These are phyloP conservation scores for Quercus phellos DNA, from an alignment of 331 rosid genomes.

Conservation along the genomic window DNA sequence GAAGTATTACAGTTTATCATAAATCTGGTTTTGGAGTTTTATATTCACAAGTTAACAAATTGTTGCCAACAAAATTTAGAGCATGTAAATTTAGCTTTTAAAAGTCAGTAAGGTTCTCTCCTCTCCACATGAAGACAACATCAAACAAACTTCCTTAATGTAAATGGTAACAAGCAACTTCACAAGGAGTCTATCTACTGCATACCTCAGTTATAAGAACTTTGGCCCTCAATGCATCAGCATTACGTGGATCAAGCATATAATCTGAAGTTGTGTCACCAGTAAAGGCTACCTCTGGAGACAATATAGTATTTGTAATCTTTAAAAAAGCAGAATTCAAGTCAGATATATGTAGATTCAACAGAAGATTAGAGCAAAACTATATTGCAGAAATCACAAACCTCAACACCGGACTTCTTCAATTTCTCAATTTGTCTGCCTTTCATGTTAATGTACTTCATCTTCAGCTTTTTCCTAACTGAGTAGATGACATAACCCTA, in stretches of 20 bases:
- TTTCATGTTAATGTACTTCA: conserved; percentile 76
- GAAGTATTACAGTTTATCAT: background rate
- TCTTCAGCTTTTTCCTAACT: conserved; percentile 87
- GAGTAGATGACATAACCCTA: conserved; percentile 95
- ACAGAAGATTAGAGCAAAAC: conserved; percentile 12
- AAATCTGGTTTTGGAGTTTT: background rate
- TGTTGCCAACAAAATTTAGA: background rate
- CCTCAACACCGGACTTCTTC: conserved; percentile 92
- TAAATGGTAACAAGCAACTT: background rate
- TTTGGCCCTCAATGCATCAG: conserved; percentile 97
- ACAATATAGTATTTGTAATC: conserved; percentile 78
- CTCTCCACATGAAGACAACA: background rate
- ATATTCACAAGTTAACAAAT: background rate
- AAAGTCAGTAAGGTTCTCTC: background rate
- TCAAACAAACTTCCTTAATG: background rate
- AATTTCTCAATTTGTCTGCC: conserved; percentile 94
- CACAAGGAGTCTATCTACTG: background rate
- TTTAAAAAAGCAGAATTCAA: conserved; percentile 33
- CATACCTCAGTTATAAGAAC: conserved; percentile 93
- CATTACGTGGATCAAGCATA: conserved; percentile 87
- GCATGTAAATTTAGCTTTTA: background rate
- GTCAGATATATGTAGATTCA: conserved; percentile 15
- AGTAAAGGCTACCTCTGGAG: conserved; percentile 95
- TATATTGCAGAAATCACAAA: conserved; percentile 31
- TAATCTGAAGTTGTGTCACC: conserved; percentile 93